phyloP scores from a whole-genome alignment of 2,329 filamentous ascomycete genomes.

The Trematosphaeria pertusa region DNA sequence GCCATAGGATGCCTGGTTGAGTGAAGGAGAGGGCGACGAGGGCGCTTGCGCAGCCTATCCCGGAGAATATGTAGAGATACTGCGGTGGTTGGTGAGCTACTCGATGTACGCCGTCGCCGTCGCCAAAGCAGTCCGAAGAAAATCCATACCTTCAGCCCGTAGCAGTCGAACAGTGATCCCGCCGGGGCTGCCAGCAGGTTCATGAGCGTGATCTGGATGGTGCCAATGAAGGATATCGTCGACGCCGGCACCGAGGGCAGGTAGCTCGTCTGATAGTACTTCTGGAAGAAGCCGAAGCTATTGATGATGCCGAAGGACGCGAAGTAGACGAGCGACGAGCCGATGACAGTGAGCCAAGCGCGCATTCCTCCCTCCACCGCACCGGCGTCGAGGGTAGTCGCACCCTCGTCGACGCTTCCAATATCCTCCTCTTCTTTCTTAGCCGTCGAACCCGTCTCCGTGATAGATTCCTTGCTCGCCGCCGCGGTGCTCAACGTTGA shows the following conservation, averaged over 20 bases:
- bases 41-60: constrained; percentile 24
- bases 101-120: no score
- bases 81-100: constrained; percentile 33
- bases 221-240: constrained; percentile 54
- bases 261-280: constrained; percentile 50
- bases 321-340: constrained; percentile 48
- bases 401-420: background rate
- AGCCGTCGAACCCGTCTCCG: background rate
- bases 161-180: constrained; percentile 67
- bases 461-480: background rate
- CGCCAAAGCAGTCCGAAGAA: background rate
- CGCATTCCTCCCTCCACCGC: constrained; percentile 4
- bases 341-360: constrained; percentile 45
- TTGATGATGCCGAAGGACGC: constrained; percentile 51
- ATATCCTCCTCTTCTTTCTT: background rate
- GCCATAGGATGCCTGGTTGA: constrained; percentile 42
- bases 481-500: background rate
- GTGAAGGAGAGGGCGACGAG: constrained; percentile 36
- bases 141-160: constrained; percentile 60
- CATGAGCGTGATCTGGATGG: constrained; percentile 55
- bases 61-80: constrained; percentile 38
- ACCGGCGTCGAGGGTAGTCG: background rate
- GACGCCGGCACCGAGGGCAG: constrained; percentile 39
- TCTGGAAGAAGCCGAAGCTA: constrained; percentile 55
- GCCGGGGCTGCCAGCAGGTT: constrained; percentile 64